Conservation (phyloP, 1,139 yeast genomes). For the Blastobotrys persicus region DNA sequence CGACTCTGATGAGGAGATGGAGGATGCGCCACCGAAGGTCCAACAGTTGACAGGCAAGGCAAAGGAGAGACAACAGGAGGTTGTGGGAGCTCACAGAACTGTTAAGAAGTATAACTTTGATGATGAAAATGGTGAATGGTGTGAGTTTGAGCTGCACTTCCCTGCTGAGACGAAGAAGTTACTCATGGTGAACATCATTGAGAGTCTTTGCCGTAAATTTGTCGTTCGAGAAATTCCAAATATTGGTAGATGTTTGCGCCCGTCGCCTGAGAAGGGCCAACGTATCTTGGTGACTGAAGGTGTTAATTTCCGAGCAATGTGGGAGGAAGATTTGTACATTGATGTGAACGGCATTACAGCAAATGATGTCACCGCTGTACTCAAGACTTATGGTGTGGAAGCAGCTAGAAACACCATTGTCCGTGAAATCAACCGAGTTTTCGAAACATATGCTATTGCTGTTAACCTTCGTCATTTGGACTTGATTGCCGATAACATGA, state of each 20-base stretch:
- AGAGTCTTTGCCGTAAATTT: slow-evolving; percentile 82
- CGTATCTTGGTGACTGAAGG: slow-evolving; percentile 93
- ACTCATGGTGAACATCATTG: slow-evolving; percentile 95
- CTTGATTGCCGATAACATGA: slow-evolving; percentile 98
- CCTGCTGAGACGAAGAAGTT: slow-evolving; percentile 87
- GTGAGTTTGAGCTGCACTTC: slow-evolving; percentile 81
- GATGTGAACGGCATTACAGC: slow-evolving; percentile 85
- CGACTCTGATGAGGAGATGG: slow-evolving; percentile 31
- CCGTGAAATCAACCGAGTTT: slow-evolving; percentile 91
- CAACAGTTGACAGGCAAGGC: slow-evolving; percentile 54
- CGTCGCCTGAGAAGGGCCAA: slow-evolving; percentile 56
- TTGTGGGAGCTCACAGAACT: slow-evolving; percentile 67
- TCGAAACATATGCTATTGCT: slow-evolving; percentile 92
- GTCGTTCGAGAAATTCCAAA: slow-evolving; percentile 91
- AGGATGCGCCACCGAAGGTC: slow-evolving; percentile 13
- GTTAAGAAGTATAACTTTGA: slow-evolving; percentile 85
- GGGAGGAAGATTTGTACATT: slow-evolving; percentile 94
- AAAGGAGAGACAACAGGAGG: slow-evolving; percentile 80
- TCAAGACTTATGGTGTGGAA: slow-evolving; percentile 94
- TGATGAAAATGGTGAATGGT: slow-evolving; percentile 86
- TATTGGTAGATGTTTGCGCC: slow-evolving; percentile 92
- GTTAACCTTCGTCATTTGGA: slow-evolving; percentile 94
- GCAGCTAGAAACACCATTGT: slow-evolving; percentile 98
- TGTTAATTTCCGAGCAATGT: slow-evolving; percentile 95
- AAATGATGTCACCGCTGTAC: slow-evolving; percentile 89